Conservation (phyloP, 2,329 filamentous ascomycete genomes). For the Hypoxylon sp. region DNA sequence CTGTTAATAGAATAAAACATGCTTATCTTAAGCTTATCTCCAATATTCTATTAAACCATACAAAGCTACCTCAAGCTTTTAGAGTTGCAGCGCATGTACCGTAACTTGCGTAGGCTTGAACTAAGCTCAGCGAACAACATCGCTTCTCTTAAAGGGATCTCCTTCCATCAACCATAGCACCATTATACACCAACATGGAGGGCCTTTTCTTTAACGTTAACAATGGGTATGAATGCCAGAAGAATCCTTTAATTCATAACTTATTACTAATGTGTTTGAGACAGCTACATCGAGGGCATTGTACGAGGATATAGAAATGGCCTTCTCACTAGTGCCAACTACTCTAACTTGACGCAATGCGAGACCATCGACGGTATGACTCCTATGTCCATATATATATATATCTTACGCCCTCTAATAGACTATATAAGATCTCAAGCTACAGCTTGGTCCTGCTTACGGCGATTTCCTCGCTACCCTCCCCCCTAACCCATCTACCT, state of each 20-base stretch:
- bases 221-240: constrained; percentile 76
- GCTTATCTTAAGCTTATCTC: constrained; percentile 11
- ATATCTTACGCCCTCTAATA: constrained; percentile 30
- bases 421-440: constrained; percentile 94
- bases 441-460: constrained; percentile 96
- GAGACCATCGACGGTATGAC: constrained; percentile 91
- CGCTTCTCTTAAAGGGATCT: constrained; percentile 39
- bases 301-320: constrained; percentile 96
- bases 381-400: constrained; percentile 12
- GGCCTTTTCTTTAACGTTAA: constrained; percentile 95
- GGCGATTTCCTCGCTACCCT: constrained; percentile 96
- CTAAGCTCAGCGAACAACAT: constrained; percentile 33
- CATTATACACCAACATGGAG: constrained; percentile 75
- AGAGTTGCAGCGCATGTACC: constrained; percentile 40
- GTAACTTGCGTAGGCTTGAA: constrained; percentile 25
- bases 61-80: constrained; percentile 37
- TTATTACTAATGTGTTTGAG: constrained; percentile 40
- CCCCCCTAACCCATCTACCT: constrained; percentile 96
- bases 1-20: constrained; percentile 3
- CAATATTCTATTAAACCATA: constrained; percentile 27
- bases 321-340: constrained; percentile 90
- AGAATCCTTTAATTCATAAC: background rate
- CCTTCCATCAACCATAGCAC: constrained; percentile 39
- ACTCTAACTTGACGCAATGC: constrained; percentile 96
- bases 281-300: constrained; percentile 95